phyloP scores from a whole-genome alignment of 306 rosid genomes.

The Carpinus viminea region DNA sequence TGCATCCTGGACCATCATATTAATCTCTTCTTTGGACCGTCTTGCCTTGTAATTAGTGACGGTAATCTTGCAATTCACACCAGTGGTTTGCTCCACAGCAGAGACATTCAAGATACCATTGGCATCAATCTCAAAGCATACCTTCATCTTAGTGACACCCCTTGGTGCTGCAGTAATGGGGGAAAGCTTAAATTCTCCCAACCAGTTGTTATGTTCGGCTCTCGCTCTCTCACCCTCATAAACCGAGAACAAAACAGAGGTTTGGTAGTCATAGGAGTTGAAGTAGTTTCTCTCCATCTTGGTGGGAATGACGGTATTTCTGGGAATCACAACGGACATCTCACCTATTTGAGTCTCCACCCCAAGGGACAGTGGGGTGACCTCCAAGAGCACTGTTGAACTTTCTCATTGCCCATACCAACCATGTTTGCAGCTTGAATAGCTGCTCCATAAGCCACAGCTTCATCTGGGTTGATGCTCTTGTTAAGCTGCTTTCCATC shows the following conservation, averaged over 20 bases:
- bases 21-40: conserved; percentile 12
- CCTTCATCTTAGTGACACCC: neutral
- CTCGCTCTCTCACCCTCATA: conserved; percentile 25
- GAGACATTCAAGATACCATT: conserved; percentile 10
- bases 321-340: conserved; percentile 27
- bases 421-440: conserved; percentile 16
- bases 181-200: conserved; percentile 17
- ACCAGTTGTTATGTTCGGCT: conserved; percentile 5
- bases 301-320: conserved; percentile 19
- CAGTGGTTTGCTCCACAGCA: conserved; percentile 17
- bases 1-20: conserved; percentile 13
- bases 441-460: conserved; percentile 21
- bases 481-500: conserved; percentile 28
- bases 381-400: neutral
- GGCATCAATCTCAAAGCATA: neutral
- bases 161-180: conserved; percentile 25
- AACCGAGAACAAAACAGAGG: conserved; percentile 11
- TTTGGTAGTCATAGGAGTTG: conserved; percentile 15
- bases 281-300: conserved; percentile 5
- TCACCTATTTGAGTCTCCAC: no score
- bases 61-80: conserved; percentile 10
- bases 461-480: conserved; percentile 28
- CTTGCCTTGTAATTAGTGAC: conserved; percentile 24
- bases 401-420: neutral
- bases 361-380: conserved; percentile 22